Conservation (phyloP, 2,329 filamentous ascomycete species). For the Madurella mycetomatis region DNA sequence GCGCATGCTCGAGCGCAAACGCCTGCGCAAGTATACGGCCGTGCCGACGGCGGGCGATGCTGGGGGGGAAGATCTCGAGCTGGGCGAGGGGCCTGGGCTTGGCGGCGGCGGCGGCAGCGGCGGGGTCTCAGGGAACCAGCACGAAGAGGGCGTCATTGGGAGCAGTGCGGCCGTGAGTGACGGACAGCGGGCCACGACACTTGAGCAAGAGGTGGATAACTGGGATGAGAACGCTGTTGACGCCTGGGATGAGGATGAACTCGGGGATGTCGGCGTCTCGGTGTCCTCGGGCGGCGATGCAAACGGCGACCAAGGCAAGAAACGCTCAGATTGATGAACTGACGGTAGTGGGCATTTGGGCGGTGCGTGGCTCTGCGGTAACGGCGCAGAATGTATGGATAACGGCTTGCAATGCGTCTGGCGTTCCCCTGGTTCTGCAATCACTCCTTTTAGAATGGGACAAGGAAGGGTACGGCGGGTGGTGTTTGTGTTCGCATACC, state of each 20-base stretch:
- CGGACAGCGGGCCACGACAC: slow-evolving; percentile 32
- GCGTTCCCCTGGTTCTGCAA: slow-evolving; percentile 14
- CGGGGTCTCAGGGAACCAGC: slow-evolving; percentile 33
- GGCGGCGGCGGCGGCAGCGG: slow-evolving; percentile 29
- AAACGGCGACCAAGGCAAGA: slow-evolving; percentile 23
- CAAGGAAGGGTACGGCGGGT: not conserved
- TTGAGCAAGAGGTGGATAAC: slow-evolving; percentile 84
- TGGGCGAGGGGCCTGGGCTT: slow-evolving; percentile 55
- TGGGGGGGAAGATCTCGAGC: slow-evolving; percentile 64
- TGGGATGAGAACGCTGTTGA: slow-evolving; percentile 81
- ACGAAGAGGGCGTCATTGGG: slow-evolving; percentile 61
- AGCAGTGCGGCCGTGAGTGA: slow-evolving; percentile 9
- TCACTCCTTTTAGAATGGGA: slow-evolving; percentile 12
- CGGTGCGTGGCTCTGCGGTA: not conserved
- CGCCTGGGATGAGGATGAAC: slow-evolving; percentile 53
- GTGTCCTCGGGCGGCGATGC: slow-evolving; percentile 12
- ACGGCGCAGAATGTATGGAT: slow-evolving; percentile 12
- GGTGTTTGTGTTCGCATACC: slow-evolving; percentile 2
- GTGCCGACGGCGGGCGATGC: slow-evolving; percentile 64
- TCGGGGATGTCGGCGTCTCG: slow-evolving; percentile 26
- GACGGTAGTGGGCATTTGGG: not conserved
- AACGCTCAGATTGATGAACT: slow-evolving; percentile 28
- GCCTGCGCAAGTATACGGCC: slow-evolving; percentile 67
- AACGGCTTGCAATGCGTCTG: slow-evolving; percentile 12
- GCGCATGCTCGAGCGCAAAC: slow-evolving; percentile 86